A percentile compares a stretch with the other conserved stretches of the same genome.
phyloP scores from a whole-genome alignment of 306 rosid species.

The Medicago ruthenica region DNA sequence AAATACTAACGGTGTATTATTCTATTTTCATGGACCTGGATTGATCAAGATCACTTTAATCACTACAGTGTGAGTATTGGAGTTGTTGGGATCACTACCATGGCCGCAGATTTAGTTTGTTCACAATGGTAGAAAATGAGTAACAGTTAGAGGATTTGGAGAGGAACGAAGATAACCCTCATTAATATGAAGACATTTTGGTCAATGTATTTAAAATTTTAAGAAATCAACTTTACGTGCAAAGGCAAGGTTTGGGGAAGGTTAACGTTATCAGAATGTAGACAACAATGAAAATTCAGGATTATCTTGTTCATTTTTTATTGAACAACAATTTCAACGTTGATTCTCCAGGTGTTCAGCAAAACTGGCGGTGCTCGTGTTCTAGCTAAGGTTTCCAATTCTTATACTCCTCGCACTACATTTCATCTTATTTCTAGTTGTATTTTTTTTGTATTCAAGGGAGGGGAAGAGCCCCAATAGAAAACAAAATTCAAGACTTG shows the following conservation, averaged over 20 bases:
- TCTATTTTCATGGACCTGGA: not conserved
- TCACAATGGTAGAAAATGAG: too few species aligned
- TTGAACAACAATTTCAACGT: not conserved
- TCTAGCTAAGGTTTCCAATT: not conserved
- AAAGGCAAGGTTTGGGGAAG: not conserved
- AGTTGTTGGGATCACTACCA: too few species aligned
- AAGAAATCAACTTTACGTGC: not conserved
- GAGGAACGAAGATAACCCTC: not conserved
- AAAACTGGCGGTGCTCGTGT: not conserved
- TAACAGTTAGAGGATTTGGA: not conserved
- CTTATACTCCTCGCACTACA: not conserved
- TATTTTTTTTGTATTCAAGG: not conserved
- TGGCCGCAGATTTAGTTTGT: too few species aligned
- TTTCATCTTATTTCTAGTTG: not conserved
- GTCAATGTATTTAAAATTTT: not conserved
- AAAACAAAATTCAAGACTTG: not conserved
- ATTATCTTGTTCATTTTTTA: not conserved
- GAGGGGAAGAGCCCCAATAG: not conserved
- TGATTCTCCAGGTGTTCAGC: not conserved
- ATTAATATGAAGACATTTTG: not conserved
- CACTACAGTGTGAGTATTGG: too few species aligned
- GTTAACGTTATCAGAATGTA: not conserved
- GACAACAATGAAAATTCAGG: not conserved
- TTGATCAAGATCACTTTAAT: too few species aligned
- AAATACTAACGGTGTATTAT: too few species aligned